Percentiles rank a stretch among this genome's conserved stretches.
phyloP scores from a whole-genome alignment of 1,284 basidiomycete genomes.

The Ustilago curta region DNA sequence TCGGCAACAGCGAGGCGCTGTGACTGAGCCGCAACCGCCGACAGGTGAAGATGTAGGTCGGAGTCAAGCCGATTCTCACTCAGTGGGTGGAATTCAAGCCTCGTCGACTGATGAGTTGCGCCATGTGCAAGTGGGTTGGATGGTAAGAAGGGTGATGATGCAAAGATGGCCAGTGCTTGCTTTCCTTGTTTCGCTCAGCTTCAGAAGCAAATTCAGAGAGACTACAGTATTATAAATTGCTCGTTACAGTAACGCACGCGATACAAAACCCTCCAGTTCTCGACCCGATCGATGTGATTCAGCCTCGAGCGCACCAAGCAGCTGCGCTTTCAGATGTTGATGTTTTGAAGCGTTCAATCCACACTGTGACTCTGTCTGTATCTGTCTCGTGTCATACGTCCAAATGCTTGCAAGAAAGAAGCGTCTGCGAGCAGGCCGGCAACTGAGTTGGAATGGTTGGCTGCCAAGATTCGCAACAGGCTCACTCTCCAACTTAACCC shows the following conservation, averaged over 20 bases:
- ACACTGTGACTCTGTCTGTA: no score
- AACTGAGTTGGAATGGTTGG: no score
- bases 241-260: no score
- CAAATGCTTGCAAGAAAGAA: no score
- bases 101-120: neutral
- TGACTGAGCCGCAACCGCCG: conserved; percentile 2
- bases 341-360: no score
- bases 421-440: neutral
- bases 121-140: no score
- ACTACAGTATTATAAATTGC: no score
- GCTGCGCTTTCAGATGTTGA: neutral
- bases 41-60: neutral
- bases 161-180: neutral
- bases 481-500: no score
- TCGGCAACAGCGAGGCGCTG: neutral
- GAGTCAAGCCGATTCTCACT: neutral
- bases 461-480: neutral
- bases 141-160: no score
- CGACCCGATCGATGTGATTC: conserved; percentile 1
- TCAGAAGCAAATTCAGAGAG: no score
- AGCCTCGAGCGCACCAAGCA: neutral
- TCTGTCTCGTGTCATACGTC: no score
- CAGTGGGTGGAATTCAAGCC: neutral
- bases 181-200: neutral
- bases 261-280: neutral